Evolutionary conservation across 2,329 filamentous ascomycete genomes (phyloP).

Genomic region (Talaromyces amestolkiae): DNA sequence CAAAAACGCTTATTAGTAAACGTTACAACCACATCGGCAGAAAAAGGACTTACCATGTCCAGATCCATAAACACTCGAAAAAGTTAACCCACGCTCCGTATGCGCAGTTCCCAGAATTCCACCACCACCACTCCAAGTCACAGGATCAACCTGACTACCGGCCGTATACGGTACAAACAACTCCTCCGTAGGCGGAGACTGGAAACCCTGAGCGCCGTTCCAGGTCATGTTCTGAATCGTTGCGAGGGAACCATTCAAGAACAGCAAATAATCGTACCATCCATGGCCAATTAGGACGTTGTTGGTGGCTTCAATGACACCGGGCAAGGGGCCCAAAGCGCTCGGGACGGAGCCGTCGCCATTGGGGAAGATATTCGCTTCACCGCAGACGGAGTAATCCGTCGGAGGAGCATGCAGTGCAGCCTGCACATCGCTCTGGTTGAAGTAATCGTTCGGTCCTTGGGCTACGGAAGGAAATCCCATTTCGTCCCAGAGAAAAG

Average conservation of each 20-base stretch:
- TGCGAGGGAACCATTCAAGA: conserved; percentile 68
- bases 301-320: conserved; percentile 69
- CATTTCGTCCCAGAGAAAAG: conserved; percentile 66
- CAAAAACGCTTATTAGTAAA: background rate
- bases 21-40: background rate
- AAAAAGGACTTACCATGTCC: conserved; percentile 17
- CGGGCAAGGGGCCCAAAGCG: conserved; percentile 50
- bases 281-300: conserved; percentile 75
- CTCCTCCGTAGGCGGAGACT: conserved; percentile 63
- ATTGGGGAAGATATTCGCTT: conserved; percentile 40
- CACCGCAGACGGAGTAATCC: conserved; percentile 32
- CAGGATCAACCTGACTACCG: conserved; percentile 31
- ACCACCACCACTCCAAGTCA: conserved; percentile 56
- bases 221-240: conserved; percentile 82
- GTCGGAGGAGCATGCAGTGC: conserved; percentile 59
- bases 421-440: conserved; percentile 66
- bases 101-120: conserved; percentile 69
- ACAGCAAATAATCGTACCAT: conserved; percentile 67
- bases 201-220: conserved; percentile 71
- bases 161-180: conserved; percentile 54
- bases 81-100: conserved; percentile 62
- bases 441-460: conserved; percentile 65
- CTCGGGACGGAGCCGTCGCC: conserved; percentile 50
- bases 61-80: conserved; percentile 17
- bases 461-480: conserved; percentile 60